Percentiles rank a stretch among this genome's conserved stretches.
Conservation (phyloP, 2,329 filamentous ascomycete species). For the Aspergillus bombycis region DNA sequence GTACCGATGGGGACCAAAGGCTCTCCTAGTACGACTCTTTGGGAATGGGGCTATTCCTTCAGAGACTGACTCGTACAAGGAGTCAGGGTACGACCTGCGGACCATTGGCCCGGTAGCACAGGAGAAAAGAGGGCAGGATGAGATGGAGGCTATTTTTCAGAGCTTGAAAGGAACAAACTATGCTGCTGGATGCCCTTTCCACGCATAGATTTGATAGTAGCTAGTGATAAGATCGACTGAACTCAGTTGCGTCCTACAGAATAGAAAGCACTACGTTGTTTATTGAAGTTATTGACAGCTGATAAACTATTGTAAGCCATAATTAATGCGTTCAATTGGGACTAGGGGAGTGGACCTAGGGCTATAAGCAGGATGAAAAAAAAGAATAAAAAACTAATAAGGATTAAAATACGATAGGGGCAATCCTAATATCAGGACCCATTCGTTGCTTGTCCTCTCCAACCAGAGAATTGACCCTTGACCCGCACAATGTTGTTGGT, state of each 20-base stretch:
- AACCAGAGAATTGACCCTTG: background rate
- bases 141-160: slow-evolving; percentile 15
- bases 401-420: too few species aligned
- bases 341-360: background rate
- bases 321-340: background rate
- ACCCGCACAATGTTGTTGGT: background rate
- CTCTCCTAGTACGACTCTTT: slow-evolving; percentile 18
- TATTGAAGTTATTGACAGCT: background rate
- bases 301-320: background rate
- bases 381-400: too few species aligned
- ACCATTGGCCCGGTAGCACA: slow-evolving; percentile 19
- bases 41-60: slow-evolving; percentile 15
- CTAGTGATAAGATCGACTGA: background rate
- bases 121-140: slow-evolving; percentile 16
- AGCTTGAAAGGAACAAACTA: slow-evolving; percentile 8
- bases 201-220: background rate
- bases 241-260: background rate
- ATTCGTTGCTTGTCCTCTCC: background rate
- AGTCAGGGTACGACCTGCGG: slow-evolving; percentile 16
- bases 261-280: background rate
- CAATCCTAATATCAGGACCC: background rate
- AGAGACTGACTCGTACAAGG: slow-evolving; percentile 8
- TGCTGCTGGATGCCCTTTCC: slow-evolving; percentile 14
- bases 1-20: slow-evolving; percentile 19
- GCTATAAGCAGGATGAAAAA: background rate